Evolutionary conservation across 106 monocot genomes (phyloP).

Genomic region (Apostasia shenzhenica): DNA sequence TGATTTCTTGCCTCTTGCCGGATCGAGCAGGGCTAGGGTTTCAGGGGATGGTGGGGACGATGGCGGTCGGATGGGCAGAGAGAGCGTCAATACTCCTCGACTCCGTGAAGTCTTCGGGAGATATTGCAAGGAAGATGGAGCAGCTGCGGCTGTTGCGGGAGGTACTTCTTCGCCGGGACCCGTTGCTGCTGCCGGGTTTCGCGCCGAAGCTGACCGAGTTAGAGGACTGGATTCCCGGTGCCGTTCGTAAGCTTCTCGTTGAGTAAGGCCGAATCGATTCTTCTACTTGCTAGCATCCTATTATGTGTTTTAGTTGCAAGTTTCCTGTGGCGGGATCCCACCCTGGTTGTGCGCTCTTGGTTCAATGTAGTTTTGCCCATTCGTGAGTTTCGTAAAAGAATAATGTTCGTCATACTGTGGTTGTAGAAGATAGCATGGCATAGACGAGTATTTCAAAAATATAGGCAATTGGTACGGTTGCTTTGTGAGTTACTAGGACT

Average conservation of each 20-base stretch:
- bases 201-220: constrained; percentile 42
- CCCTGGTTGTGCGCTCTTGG: neutral
- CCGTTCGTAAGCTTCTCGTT: constrained; percentile 57
- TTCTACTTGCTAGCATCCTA: neutral
- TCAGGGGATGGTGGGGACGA: constrained; percentile 31
- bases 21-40: constrained; percentile 14
- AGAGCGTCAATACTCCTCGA: constrained; percentile 33
- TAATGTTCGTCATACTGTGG: too few relatives aligned
- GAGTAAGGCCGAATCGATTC: constrained; percentile 46
- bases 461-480: too few relatives aligned
- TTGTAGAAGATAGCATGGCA: too few relatives aligned
- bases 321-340: neutral
- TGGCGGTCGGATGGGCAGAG: constrained; percentile 42
- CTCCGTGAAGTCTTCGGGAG: constrained; percentile 23
- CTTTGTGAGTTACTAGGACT: too few relatives aligned
- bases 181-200: constrained; percentile 47
- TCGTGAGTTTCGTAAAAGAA: too few relatives aligned
- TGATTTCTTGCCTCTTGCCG: neutral
- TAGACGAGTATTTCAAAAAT: too few relatives aligned
- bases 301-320: neutral
- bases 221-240: constrained; percentile 40
- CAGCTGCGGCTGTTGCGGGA: constrained; percentile 55
- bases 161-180: constrained; percentile 39
- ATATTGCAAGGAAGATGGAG: constrained; percentile 42
- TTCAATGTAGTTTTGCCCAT: neutral